These are phyloP conservation scores for Exophiala sideris DNA, from an alignment of 2,329 filamentous ascomycete genomes.

Conservation along the genomic window DNA sequence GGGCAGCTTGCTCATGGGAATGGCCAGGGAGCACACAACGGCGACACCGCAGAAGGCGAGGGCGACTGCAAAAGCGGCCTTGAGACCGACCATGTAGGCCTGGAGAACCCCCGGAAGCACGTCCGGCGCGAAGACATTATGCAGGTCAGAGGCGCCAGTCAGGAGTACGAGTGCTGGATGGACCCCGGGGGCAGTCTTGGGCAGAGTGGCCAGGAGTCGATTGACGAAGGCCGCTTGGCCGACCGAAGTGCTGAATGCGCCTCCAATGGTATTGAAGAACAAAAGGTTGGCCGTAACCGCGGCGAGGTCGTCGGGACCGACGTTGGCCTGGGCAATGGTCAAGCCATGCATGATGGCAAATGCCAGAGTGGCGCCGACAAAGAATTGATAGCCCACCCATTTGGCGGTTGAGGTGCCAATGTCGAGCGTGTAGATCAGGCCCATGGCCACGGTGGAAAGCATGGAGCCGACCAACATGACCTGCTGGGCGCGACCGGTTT, in stretches of 20 bases:
- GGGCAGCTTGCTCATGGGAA: too few species aligned
- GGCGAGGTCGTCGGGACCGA: constrained; percentile 28
- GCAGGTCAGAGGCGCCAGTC: constrained; percentile 45
- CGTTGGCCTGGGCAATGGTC: constrained; percentile 26
- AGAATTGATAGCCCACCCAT: constrained; percentile 35
- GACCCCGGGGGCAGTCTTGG: constrained; percentile 35
- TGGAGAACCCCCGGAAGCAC: constrained; percentile 32
- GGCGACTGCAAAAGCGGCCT: constrained; percentile 19
- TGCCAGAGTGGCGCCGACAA: constrained; percentile 30
- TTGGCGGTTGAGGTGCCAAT: constrained; percentile 20
- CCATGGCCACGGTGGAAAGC: constrained; percentile 17
- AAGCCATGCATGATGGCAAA: constrained; percentile 26
- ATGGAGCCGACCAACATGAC: constrained; percentile 1
- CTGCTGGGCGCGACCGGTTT: constrained; percentile 13
- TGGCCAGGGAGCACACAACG: neutral
- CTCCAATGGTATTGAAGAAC: constrained; percentile 42
- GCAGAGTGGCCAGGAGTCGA: constrained; percentile 35
- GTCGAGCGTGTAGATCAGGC: constrained; percentile 24
- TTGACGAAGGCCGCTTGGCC: constrained; percentile 43
- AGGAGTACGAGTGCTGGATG: constrained; percentile 36
- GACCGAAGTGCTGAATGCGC: constrained; percentile 42
- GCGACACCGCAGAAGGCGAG: constrained; percentile 13
- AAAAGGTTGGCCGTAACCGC: constrained; percentile 25
- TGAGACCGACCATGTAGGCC: constrained; percentile 35
- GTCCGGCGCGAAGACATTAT: constrained; percentile 32